Percentiles rank a stretch among this genome's conserved stretches.
Conservation (phyloP, 2,329 filamentous ascomycete genomes). For the Fusarium sp. region DNA sequence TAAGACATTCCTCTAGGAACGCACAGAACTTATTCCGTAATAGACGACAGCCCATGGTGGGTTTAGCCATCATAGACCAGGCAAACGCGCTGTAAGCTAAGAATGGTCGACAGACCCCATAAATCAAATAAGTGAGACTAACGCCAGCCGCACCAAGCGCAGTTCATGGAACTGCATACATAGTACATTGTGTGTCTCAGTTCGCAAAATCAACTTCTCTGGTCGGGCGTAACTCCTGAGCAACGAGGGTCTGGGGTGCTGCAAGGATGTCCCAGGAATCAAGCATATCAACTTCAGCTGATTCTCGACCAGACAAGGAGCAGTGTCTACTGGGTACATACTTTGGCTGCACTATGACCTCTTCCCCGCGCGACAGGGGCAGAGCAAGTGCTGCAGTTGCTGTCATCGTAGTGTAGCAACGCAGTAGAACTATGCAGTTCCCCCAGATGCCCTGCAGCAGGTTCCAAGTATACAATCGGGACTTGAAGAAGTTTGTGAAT, state of each 20-base stretch:
- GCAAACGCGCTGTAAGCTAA: conserved; percentile 12
- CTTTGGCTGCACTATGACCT: conserved; percentile 14
- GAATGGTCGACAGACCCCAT: not conserved
- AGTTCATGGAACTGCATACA: conserved; percentile 13
- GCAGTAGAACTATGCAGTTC: not conserved
- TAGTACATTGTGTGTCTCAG: conserved; percentile 17
- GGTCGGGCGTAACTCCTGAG: conserved; percentile 18
- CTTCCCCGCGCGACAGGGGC: conserved; percentile 25
- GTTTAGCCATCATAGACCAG: conserved; percentile 7
- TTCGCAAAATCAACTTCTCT: conserved; percentile 9
- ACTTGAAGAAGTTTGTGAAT: not conserved
- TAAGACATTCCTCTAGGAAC: conserved; percentile 3
- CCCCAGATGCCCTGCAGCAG: conserved; percentile 1
- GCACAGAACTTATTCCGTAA: conserved; percentile 21
- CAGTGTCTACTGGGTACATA: not conserved
- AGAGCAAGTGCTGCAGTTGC: conserved; percentile 2
- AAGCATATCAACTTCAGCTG: conserved; percentile 24
- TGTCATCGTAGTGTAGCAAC: conserved; percentile 24
- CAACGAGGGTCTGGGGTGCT: conserved; percentile 3
- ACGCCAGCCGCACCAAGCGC: conserved; percentile 37
- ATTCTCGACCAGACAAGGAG: not conserved
- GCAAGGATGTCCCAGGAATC: conserved; percentile 7
- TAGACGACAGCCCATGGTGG: conserved; percentile 9
- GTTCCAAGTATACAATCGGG: not conserved
- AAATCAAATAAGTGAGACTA: conserved; percentile 5